Percentiles rank a stretch among this genome's conserved stretches.
Evolutionary conservation across 176 grass and related monocot species (phyloP).

Genomic region (Lolium rigidum): DNA sequence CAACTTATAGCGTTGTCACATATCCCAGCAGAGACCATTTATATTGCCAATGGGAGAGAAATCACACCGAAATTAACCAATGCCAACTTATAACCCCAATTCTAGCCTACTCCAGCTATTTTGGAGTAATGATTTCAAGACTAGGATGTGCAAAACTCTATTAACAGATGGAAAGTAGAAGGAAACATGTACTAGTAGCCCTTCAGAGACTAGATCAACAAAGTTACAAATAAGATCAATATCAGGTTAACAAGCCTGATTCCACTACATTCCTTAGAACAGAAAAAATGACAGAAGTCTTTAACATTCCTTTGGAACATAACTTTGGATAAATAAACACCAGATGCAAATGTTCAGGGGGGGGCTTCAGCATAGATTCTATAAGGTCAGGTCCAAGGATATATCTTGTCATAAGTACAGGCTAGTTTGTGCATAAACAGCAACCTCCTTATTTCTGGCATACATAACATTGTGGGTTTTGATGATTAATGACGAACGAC

Average conservation of each 20-base stretch:
- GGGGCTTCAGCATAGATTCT: neutral
- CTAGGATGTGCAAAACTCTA: neutral
- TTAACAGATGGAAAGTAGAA: neutral
- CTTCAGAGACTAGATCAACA: slow-evolving; percentile 17
- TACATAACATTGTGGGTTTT: slow-evolving; percentile 1
- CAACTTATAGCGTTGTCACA: too few relatives aligned
- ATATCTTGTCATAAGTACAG: neutral
- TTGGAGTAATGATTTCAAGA: neutral
- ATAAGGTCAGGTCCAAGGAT: slow-evolving; percentile 6
- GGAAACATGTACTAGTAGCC: neutral
- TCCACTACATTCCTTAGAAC: neutral
- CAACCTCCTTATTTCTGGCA: neutral
- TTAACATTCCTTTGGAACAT: neutral
- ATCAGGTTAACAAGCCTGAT: neutral
- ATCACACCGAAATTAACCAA: neutral
- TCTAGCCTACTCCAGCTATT: neutral
- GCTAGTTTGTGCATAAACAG: neutral
- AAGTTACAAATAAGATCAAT: neutral
- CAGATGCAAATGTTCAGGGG: slow-evolving; percentile 1
- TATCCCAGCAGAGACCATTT: neutral
- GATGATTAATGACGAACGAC: neutral
- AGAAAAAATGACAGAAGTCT: neutral
- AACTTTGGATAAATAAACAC: neutral
- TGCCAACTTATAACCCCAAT: slow-evolving; percentile 19
- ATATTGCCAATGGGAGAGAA: neutral